These are phyloP conservation scores for Adenanthera pavonina DNA, from an alignment of 306 rosid species.

Conservation along the genomic window DNA sequence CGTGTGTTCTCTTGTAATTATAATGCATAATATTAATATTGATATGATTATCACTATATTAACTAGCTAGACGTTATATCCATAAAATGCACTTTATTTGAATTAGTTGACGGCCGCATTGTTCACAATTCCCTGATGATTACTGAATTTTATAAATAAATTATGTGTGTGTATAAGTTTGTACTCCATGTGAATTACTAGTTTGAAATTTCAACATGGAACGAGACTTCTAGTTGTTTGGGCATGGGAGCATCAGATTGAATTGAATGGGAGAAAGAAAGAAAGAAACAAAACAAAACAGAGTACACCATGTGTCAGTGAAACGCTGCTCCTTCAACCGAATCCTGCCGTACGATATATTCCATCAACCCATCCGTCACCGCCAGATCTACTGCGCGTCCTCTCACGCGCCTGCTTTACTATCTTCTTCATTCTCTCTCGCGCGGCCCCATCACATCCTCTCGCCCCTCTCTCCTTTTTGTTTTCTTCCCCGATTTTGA, in stretches of 20 bases:
- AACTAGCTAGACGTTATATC: too few species aligned
- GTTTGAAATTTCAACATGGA: neutral
- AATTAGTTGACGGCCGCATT: too few species aligned
- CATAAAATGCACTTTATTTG: too few species aligned
- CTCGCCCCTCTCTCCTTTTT: neutral
- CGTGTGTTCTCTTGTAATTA: too few species aligned
- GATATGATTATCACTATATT: too few species aligned
- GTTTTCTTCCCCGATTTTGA: too few species aligned
- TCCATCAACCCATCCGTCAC: neutral
- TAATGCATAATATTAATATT: too few species aligned
- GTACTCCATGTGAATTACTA: too few species aligned
- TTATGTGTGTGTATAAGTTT: too few species aligned
- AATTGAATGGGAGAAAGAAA: neutral
- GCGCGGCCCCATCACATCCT: neutral
- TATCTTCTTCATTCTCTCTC: neutral
- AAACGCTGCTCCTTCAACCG: neutral
- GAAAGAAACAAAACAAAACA: constrained; percentile 15
- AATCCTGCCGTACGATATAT: constrained; percentile 22
- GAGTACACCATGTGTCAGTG: constrained; percentile 14
- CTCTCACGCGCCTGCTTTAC: neutral
- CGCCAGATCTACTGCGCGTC: neutral
- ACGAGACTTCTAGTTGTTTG: neutral
- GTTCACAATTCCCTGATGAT: too few species aligned
- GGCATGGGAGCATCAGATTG: constrained; percentile 17
- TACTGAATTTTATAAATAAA: too few species aligned